phyloP scores from a whole-genome alignment of 2,329 filamentous ascomycete genomes.

The Monilinia vaccinii-corymbosi region DNA sequence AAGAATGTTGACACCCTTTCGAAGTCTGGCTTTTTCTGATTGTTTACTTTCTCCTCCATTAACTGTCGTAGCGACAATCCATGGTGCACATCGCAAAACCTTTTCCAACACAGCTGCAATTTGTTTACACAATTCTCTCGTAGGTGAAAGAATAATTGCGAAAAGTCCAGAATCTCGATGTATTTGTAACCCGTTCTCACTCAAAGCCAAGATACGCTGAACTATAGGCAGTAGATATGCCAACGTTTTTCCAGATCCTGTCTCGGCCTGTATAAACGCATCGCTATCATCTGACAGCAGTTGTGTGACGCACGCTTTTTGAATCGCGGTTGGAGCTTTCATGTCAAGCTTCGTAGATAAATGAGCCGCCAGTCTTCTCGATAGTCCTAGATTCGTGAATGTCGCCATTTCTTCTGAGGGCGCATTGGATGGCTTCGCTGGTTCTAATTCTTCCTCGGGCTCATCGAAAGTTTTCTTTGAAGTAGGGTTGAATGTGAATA shows the following conservation, averaged over 20 bases:
- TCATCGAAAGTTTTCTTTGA: constrained; percentile 53
- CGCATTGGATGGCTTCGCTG: constrained; percentile 76
- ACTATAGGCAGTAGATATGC: constrained; percentile 93
- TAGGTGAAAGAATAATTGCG: constrained; percentile 88
- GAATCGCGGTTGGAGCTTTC: constrained; percentile 88
- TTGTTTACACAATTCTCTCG: constrained; percentile 88
- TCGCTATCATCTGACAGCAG: constrained; percentile 74
- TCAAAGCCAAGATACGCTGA: constrained; percentile 73
- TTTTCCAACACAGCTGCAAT: constrained; percentile 81
- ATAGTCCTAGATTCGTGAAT: constrained; percentile 79
- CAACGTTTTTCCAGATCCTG: constrained; percentile 92
- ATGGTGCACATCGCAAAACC: constrained; percentile 79
- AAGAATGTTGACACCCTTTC: constrained; percentile 92
- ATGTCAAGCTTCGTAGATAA: constrained; percentile 77
- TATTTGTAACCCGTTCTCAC: constrained; percentile 48
- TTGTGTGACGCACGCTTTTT: constrained; percentile 78
- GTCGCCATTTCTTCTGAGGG: constrained; percentile 75
- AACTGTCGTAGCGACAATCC: constrained; percentile 85
- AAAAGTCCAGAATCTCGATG: constrained; percentile 84
- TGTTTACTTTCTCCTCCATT: constrained; percentile 62
- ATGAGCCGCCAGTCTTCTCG: constrained; percentile 70
- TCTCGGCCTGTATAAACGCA: constrained; percentile 94
- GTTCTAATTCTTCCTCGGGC: constrained; percentile 39
- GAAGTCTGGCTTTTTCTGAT: constrained; percentile 82
- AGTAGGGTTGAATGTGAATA: constrained; percentile 84